Base-by-base conservation (phyloP, 192 early-diverging fungal species). In the Umbelopsis sp. region DNA sequence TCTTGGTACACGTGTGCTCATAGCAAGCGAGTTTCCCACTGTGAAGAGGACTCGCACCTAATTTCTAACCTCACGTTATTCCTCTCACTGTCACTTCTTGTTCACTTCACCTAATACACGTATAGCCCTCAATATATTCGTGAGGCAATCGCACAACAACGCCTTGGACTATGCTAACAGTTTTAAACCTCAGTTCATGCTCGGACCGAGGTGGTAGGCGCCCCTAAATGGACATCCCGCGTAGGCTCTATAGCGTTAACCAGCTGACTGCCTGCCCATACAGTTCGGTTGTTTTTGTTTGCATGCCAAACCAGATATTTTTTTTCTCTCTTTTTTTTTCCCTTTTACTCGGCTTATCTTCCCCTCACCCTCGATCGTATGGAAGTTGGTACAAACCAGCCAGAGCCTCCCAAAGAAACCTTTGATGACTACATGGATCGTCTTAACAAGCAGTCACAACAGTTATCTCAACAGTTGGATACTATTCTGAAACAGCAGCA, bases 401-500 rank as follows among this genome's bases (percentile, higher is more conserved):
- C 56, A 29, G 56, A 62, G 34, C 25, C 31, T 20, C 26, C 56
- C 26, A 62, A 62, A 29, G 56, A 14, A 34, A 17, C 56, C 1
- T 62, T 62, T 31, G 56, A 62, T 34, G 56, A 62, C 4, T 62
- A 62, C 26, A 62, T 62, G 56, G 26, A 22, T 34, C 56, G 56
- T 5, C 31, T 62, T 11, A 62, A 14, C 31, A 34, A 31, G 31
- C 56, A 62, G 17, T 62, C 56, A 4, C 56, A 62, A 4, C 29
- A 62, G 31, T 26, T 62, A 16, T 62, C 56, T n/a, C 12, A 62
- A 20, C 56, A 34, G 17, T 29, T 62, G 12, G 9, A 62, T 29
- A 62, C 56, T 17, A 62, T 62, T 17, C 26, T 62, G 31, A 62
- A 62, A 34, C 56, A 62, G 2, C 56, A 62, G 2, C 56, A 62